A percentile compares a stretch with the other conserved stretches of the same genome.
Evolutionary conservation across 805 yeast species (phyloP).

Genomic region (Wickerhamiella domercqiae): DNA sequence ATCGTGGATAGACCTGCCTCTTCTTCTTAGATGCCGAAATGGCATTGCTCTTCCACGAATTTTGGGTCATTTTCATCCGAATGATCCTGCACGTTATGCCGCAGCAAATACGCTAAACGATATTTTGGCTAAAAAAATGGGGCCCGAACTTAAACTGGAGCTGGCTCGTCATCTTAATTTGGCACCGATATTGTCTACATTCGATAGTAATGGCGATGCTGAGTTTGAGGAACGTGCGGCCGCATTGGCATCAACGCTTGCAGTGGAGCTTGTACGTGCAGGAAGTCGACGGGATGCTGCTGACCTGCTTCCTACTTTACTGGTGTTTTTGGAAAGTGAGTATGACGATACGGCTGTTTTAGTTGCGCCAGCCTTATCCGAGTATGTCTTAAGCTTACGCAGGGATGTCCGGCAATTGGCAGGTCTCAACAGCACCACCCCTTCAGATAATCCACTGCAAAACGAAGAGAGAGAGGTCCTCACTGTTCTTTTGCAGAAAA

Average conservation of each 20-base stretch:
- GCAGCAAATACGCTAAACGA: conserved; percentile 46
- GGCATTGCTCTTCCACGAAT: conserved; percentile 39
- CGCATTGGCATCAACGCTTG: conserved; percentile 55
- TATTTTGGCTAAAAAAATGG: conserved; percentile 64
- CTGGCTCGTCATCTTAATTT: conserved; percentile 55
- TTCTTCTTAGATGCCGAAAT: conserved; percentile 39
- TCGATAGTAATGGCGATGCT: conserved; percentile 25
- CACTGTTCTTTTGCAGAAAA: conserved; percentile 43
- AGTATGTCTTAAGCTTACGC: conserved; percentile 52
- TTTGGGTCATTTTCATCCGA: conserved; percentile 39
- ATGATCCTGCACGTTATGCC: conserved; percentile 32
- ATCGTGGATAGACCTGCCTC: conserved; percentile 78
- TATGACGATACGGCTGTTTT: conserved; percentile 80
- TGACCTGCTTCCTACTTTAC: conserved; percentile 54
- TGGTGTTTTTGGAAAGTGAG: conserved; percentile 60
- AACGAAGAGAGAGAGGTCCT: conserved; percentile 6
- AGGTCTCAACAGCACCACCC: conserved; percentile 20
- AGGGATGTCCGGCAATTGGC: conserved; percentile 28
- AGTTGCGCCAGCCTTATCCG: conserved; percentile 66
- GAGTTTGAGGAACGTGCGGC: conserved; percentile 69
- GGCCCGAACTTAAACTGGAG: conserved; percentile 52
- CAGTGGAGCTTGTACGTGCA: conserved; percentile 46
- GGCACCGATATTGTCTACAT: conserved; percentile 27
- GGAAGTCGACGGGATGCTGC: conserved; percentile 25
- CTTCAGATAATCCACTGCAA: conserved; percentile 15